Conservation (phyloP, 2,329 filamentous ascomycete genomes). For the Alternaria hordeiaustralica region DNA sequence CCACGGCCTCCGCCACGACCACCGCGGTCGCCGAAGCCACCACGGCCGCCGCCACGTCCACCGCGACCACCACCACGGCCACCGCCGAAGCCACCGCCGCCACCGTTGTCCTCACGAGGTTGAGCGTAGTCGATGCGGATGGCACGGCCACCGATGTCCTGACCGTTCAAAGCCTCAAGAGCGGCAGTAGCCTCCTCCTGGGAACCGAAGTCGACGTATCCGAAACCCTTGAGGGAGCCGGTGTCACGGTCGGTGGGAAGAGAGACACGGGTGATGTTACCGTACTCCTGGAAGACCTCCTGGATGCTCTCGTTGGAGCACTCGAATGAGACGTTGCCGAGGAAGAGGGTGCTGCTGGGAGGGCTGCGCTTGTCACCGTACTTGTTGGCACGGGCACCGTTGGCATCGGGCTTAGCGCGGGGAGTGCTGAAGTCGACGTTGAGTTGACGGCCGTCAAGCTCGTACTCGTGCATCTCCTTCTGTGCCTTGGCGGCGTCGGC, state of each 20-base stretch:
- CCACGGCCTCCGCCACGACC: conserved; percentile 57
- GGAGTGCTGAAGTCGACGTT: conserved; percentile 81
- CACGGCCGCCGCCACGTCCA: conserved; percentile 53
- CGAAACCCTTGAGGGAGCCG: conserved; percentile 88
- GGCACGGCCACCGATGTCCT: conserved; percentile 72
- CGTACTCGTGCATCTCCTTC: conserved; percentile 74
- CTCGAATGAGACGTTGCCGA: conserved; percentile 89
- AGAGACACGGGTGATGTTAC: conserved; percentile 77
- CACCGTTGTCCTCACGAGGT: conserved; percentile 67
- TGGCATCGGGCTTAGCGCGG: conserved; percentile 61
- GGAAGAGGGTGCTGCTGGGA: conserved; percentile 85
- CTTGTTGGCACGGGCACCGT: conserved; percentile 64
- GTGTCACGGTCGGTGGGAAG: conserved; percentile 88
- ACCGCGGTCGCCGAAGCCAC: conserved; percentile 59
- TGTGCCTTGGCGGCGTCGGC: conserved; percentile 74
- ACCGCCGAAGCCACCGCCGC: conserved; percentile 60
- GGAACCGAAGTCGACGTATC: conserved; percentile 83
- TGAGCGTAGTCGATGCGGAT: conserved; percentile 84
- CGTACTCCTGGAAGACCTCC: conserved; percentile 75
- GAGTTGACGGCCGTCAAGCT: conserved; percentile 75
- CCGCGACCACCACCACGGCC: conserved; percentile 56
- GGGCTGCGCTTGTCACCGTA: conserved; percentile 83
- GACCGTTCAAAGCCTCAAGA: conserved; percentile 73
- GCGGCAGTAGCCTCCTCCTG: conserved; percentile 83
- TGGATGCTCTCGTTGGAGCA: conserved; percentile 77